Percentiles rank a stretch among this genome's conserved stretches.
phyloP scores from a whole-genome alignment of 2,329 filamentous ascomycete genomes.

The Emmonsiellopsis sp. region DNA sequence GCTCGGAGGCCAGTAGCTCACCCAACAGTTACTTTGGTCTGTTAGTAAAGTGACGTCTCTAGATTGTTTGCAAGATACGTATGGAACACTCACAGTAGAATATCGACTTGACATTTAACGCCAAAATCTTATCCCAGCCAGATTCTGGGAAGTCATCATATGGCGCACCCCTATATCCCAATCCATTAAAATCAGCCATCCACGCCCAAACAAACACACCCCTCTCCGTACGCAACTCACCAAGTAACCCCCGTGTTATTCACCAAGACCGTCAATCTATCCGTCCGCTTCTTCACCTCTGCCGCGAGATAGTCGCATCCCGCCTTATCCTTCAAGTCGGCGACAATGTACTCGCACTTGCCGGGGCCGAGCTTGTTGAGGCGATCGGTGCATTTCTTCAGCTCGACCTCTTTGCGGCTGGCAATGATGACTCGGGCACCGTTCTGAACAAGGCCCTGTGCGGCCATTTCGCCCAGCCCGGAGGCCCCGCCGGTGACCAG shows the following conservation, averaged over 20 bases:
- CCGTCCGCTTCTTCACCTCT: slow-evolving; percentile 27
- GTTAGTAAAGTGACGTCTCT: neutral
- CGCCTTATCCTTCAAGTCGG: slow-evolving; percentile 32
- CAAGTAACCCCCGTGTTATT: slow-evolving; percentile 35
- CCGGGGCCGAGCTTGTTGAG: slow-evolving; percentile 33
- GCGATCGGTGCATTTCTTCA: slow-evolving; percentile 24
- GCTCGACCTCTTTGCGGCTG: slow-evolving; percentile 31
- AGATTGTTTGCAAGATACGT: neutral
- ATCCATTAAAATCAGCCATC: neutral
- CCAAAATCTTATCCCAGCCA: slow-evolving; percentile 42
- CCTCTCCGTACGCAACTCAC: neutral
- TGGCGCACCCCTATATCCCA: slow-evolving; percentile 28
- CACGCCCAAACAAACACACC: too few species aligned
- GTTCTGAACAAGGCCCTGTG: slow-evolving; percentile 34
- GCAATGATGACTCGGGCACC: slow-evolving; percentile 34
- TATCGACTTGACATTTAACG: slow-evolving; percentile 35
- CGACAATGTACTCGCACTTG: slow-evolving; percentile 32
- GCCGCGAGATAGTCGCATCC: slow-evolving; percentile 27
- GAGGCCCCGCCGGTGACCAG: slow-evolving; percentile 30
- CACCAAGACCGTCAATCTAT: slow-evolving; percentile 29
- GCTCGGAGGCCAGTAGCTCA: neutral
- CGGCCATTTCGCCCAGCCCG: slow-evolving; percentile 34
- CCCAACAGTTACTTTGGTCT: slow-evolving; percentile 1
- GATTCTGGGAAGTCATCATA: slow-evolving; percentile 41
- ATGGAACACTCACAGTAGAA: slow-evolving; percentile 22